Evolutionary conservation across 2,329 filamentous ascomycete species (phyloP).

Genomic region (Hypoxylon sp.): DNA sequence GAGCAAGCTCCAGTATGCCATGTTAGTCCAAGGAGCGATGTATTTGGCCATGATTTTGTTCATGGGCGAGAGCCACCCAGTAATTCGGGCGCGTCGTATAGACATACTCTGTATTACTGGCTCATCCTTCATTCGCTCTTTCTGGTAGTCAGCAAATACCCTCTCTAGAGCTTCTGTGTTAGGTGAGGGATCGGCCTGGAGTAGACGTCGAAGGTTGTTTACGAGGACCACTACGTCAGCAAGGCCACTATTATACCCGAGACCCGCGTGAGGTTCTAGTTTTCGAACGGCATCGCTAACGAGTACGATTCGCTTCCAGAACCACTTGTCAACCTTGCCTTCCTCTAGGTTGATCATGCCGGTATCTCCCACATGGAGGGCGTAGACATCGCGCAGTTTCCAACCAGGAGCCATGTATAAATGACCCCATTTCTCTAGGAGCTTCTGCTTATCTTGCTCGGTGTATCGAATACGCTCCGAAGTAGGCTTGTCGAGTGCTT

Average conservation of each 20-base stretch:
- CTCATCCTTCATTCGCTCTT: constrained; percentile 42
- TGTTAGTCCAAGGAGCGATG: constrained; percentile 26
- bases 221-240: constrained; percentile 48
- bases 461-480: constrained; percentile 48
- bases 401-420: constrained; percentile 45
- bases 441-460: constrained; percentile 48
- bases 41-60: constrained; percentile 43
- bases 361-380: constrained; percentile 20
- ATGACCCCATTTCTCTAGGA: constrained; percentile 46
- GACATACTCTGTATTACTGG: constrained; percentile 43
- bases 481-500: constrained; percentile 47
- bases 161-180: constrained; percentile 38
- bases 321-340: constrained; percentile 53
- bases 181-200: constrained; percentile 32
- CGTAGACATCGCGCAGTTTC: constrained; percentile 49
- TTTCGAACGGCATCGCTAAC: constrained; percentile 56
- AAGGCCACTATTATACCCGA: constrained; percentile 53
- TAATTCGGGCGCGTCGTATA: constrained; percentile 29
- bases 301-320: constrained; percentile 51
- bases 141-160: constrained; percentile 46
- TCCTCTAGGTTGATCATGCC: constrained; percentile 54
- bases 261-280: constrained; percentile 53
- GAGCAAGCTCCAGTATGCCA: constrained; percentile 22
- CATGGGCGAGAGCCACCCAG: constrained; percentile 38
- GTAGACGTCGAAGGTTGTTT: constrained; percentile 47